Evolutionary conservation across 164 flowering plant genomes (phyloP), one percentile per base, ranked within the genome.

Genomic region (Vitis cinerea): DNA sequence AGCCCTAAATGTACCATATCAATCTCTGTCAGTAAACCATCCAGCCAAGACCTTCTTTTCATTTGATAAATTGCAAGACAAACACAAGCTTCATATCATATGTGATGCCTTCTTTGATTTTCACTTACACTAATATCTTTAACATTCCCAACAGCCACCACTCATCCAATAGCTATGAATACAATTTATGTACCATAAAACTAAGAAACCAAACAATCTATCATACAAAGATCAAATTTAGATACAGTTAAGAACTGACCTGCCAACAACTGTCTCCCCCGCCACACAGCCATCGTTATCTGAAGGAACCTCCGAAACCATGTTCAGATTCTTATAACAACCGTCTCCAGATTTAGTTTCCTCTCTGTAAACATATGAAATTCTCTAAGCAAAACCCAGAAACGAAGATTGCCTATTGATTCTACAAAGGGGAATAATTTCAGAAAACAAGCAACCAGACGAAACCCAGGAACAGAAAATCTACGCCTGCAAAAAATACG

Each of bases 231-330:
- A 16, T 17, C n/a, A 49, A 49, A 63, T 16, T 10, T 64, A 5
- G 50, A 12, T 49, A 17, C 50, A 11, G 23, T 30, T 65, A 53
- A 51, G 17, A 52, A 65, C 68, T 65, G 30, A 65, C 68, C 68
- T 65, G 58, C 48, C 52, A 51, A 27, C 68, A 8, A 4, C 19
- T 65, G 29, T 52, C 57, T 65, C 48, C 29, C 11, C 11, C 58
- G 50, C 68, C 58, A 27, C 17, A 7, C 50, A 51, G 47, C 27
- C 58, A 65, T 50, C 68, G 29, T 65, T 30, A 13, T 19, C 50
- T 0, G 19, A 65, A 13, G 68, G 59, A 51, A 16, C 68, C 19
- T 65, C 58, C 15, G 49, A 65, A 65, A 51, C 68, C 58, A 52
- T 65, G 58, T 12, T 51, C 37, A 30, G 0, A 52, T 51, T 53